Evolutionary conservation across 2,329 filamentous ascomycete species (phyloP).

Genomic region (Hymenoscyphus repandus): DNA sequence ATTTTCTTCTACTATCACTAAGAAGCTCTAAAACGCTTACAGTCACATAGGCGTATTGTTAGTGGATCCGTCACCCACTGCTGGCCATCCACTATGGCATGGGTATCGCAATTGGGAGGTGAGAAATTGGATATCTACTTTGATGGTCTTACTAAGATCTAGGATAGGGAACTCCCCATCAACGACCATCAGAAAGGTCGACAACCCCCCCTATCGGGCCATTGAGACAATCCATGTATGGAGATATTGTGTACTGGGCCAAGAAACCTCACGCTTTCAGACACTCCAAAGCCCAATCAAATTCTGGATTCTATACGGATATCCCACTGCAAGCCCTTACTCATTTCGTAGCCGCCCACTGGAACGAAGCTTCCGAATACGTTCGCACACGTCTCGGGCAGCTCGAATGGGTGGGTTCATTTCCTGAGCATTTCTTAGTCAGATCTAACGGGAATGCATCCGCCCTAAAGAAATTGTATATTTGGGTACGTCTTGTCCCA

Average conservation of each 20-base stretch:
- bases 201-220: constrained; percentile 7
- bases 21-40: too few relatives aligned
- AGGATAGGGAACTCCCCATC: constrained; percentile 17
- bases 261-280: constrained; percentile 18
- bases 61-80: constrained; percentile 36
- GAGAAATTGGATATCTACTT: not conserved
- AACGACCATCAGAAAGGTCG: constrained; percentile 20
- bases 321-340: constrained; percentile 29
- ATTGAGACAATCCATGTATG: constrained; percentile 30
- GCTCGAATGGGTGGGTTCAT: constrained; percentile 38
- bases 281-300: constrained; percentile 13
- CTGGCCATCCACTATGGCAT: constrained; percentile 37
- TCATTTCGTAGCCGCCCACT: constrained; percentile 37
- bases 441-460: constrained; percentile 33
- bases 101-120: constrained; percentile 36
- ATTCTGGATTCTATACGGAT: constrained; percentile 14
- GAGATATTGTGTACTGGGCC: constrained; percentile 38
- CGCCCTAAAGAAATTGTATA: constrained; percentile 37
- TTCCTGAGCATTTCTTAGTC: constrained; percentile 34
- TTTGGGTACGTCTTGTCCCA: constrained; percentile 40
- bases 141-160: not conserved
- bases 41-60: constrained; percentile 32
- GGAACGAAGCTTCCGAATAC: constrained; percentile 38
- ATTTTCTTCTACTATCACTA: too few relatives aligned
- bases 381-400: constrained; percentile 35